Evolutionary conservation across 2,329 filamentous ascomycete species (phyloP).

Genomic region (Sclerotiophoma versabilis): DNA sequence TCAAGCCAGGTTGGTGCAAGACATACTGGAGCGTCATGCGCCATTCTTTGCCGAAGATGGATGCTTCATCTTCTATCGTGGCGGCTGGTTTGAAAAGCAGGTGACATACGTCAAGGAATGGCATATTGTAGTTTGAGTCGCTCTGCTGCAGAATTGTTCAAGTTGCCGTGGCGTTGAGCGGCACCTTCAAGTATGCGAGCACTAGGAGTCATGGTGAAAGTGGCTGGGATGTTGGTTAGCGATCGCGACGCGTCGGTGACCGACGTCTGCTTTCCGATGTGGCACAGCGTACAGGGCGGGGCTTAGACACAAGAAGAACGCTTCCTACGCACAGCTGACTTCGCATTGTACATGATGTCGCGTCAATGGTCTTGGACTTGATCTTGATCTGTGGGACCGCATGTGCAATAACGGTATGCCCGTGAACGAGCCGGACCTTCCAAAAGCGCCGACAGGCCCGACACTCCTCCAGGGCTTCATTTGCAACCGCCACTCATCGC

Average conservation of each 20-base stretch:
- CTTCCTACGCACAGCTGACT: neutral
- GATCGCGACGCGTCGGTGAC: conserved; percentile 3
- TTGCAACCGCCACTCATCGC: no score
- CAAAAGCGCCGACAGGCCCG: no score
- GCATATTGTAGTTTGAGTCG: neutral
- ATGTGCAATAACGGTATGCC: no score
- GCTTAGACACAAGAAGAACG: neutral
- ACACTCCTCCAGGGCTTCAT: no score
- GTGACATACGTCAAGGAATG: conserved; percentile 1
- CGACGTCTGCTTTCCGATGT: neutral
- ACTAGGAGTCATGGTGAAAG: neutral
- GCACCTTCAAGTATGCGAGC: neutral
- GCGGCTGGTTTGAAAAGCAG: neutral
- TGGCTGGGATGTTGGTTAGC: neutral
- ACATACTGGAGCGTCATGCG: conserved; percentile 5
- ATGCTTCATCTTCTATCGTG: neutral
- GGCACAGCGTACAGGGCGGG: neutral
- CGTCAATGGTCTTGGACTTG: no score
- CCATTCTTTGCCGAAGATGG: conserved; percentile 8
- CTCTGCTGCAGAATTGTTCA: neutral
- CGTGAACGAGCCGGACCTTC: no score
- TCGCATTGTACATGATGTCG: neutral
- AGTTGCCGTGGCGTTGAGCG: neutral
- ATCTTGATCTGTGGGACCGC: no score
- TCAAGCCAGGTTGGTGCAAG: neutral